phyloP scores from a whole-genome alignment of 495 filamentous ascomycete species.

The Podospora anserina region DNA sequence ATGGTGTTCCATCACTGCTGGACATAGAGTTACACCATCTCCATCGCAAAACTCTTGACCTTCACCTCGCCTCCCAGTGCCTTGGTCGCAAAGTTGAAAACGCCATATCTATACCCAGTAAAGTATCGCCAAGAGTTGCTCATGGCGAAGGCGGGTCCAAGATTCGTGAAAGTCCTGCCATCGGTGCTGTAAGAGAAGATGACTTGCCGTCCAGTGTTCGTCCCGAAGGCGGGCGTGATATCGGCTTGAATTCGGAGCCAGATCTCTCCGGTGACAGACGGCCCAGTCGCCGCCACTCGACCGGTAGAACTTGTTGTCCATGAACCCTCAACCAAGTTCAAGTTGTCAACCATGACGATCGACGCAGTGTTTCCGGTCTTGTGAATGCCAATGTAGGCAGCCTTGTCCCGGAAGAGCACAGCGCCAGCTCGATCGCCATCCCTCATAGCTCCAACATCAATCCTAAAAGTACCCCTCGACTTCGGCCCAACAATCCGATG shows the following conservation, averaged over 20 bases:
- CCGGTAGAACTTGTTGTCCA: constrained; percentile 47
- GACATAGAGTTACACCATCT: constrained; percentile 1
- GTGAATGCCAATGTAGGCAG: constrained; percentile 52
- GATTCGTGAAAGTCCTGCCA: constrained; percentile 37
- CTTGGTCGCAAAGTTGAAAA: constrained; percentile 58
- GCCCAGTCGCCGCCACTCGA: constrained; percentile 32
- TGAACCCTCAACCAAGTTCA: constrained; percentile 28
- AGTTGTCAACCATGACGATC: constrained; percentile 30
- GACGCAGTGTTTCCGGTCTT: constrained; percentile 22
- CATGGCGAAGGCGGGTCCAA: constrained; percentile 45
- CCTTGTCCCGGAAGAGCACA: constrained; percentile 49
- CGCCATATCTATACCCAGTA: constrained; percentile 54
- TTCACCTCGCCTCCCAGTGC: constrained; percentile 48
- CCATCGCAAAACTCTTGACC: constrained; percentile 36
- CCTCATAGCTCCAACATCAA: constrained; percentile 47
- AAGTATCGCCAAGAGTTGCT: constrained; percentile 51
- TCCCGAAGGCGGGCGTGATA: constrained; percentile 38
- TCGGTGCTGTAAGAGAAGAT: constrained; percentile 54
- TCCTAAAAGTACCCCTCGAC: constrained; percentile 43
- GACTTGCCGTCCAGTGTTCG: constrained; percentile 28
- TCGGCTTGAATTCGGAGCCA: constrained; percentile 46
- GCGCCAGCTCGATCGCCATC: constrained; percentile 53
- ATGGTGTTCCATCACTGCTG: background rate
- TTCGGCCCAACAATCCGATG: constrained; percentile 51
- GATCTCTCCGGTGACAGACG: constrained; percentile 27